phyloP scores from a whole-genome alignment of 805 yeast species.

The Metschnikowia continentalis region DNA sequence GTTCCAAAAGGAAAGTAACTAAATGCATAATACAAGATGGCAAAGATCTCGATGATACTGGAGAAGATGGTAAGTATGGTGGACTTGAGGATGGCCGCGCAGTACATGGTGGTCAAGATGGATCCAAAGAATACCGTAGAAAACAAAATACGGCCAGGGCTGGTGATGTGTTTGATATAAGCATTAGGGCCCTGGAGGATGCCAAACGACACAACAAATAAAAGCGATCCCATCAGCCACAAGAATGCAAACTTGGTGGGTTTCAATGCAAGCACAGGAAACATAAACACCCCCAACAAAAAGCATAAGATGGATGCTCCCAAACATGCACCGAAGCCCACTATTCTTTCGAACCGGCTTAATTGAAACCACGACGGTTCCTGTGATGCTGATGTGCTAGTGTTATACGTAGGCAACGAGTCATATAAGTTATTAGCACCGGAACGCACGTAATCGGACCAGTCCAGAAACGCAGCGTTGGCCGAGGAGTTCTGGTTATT shows the following conservation, averaged over 20 bases:
- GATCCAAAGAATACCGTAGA: slow-evolving; percentile 77
- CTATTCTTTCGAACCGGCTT: slow-evolving; percentile 73
- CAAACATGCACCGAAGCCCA: slow-evolving; percentile 74
- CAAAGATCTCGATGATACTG: slow-evolving; percentile 72
- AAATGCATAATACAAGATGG: slow-evolving; percentile 84
- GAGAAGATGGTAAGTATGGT: slow-evolving; percentile 74
- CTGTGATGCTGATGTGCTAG: slow-evolving; percentile 39
- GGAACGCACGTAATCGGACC: slow-evolving; percentile 40
- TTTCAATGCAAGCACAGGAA: slow-evolving; percentile 84
- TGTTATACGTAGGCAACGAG: slow-evolving; percentile 60
- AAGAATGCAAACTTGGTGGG: slow-evolving; percentile 87
- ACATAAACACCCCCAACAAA: slow-evolving; percentile 70
- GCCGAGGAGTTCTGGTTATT: slow-evolving; percentile 5
- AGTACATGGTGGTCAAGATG: slow-evolving; percentile 72
- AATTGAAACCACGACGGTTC: slow-evolving; percentile 78
- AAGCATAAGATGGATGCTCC: slow-evolving; percentile 79
- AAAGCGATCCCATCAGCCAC: slow-evolving; percentile 88
- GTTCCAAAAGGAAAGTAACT: slow-evolving; percentile 97
- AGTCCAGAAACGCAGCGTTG: slow-evolving; percentile 32
- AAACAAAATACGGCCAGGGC: slow-evolving; percentile 75
- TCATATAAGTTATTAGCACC: slow-evolving; percentile 57
- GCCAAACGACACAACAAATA: slow-evolving; percentile 87
- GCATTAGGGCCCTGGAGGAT: slow-evolving; percentile 88
- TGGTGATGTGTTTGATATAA: slow-evolving; percentile 67
- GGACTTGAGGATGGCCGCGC: slow-evolving; percentile 62